Base-by-base conservation (phyloP, 2,329 filamentous ascomycete genomes). In the Apiospora phragmitis region DNA sequence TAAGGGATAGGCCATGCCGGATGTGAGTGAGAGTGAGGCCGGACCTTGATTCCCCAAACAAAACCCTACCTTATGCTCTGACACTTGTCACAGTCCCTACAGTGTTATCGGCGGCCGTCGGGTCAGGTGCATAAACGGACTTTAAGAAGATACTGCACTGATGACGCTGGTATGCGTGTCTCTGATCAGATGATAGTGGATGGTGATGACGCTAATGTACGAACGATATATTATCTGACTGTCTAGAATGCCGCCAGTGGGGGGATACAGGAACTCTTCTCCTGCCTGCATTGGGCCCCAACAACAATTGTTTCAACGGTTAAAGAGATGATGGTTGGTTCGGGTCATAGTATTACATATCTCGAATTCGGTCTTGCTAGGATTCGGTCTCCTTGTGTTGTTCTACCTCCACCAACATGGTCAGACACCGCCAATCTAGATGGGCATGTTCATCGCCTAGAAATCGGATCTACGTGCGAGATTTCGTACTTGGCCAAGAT, bases 161-260 rank as follows among this genome's bases (percentile, higher is more conserved):
- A 62, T 62, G 55, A 62, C 55, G 55, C 18, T 35, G 29, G 18
- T n/a, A 62, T 62, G 55, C 55, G 55, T 62, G 18, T 6, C 38
- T 38, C 29, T 62, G 55, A 38, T 62, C 55, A 62, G 55, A 62
- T 62, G 55, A 62, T 38, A 14, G 18, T 62, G 32, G 29, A 62
- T 62, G 55, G 55, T 62, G 55, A 21, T 62, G 32, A 62, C 55
- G 55, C 55, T 62, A 62, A 62, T 62, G 55, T 62, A 62, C 32
- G 32, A 62, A 62, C 32, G 18, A 3, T 62, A 62, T 62, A 62
- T 62, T 62, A 59, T 35, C 51, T 59, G 51, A 59, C 51, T 59
- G 51, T 59, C 51, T 21, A 11, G 16, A 21, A 32, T 35, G 51
- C 51, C 32, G 51, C 32, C 21, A 59, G 35, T 59, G 29, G 51